A percentile compares a stretch with the other conserved stretches of the same genome.
Evolutionary conservation across 176 grass and related monocot genomes (phyloP).

Genomic region (Carex cristatella): DNA sequence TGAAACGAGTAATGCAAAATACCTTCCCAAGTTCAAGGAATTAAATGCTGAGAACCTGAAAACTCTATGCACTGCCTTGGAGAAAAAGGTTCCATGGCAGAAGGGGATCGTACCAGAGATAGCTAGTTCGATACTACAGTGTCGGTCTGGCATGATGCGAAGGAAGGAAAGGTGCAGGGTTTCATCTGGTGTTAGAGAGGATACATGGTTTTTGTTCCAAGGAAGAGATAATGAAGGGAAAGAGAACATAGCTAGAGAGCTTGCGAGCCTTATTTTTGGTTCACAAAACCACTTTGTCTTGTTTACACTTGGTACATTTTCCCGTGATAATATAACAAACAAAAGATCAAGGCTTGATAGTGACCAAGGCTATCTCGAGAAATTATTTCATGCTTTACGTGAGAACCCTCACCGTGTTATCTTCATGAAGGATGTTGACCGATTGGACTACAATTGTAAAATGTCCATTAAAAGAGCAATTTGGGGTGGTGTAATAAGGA

Average conservation of each 20-base stretch:
- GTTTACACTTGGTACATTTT: constrained; percentile 27
- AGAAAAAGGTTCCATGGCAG: constrained; percentile 35
- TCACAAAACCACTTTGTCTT: constrained; percentile 33
- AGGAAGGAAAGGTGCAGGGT: constrained; percentile 30
- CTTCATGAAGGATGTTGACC: constrained; percentile 52
- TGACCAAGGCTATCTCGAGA: constrained; percentile 10
- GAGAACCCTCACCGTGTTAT: constrained; percentile 56
- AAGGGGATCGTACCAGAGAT: constrained; percentile 44
- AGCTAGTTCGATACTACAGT: constrained; percentile 58
- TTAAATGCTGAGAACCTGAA: constrained; percentile 83
- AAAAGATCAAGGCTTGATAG: constrained; percentile 42
- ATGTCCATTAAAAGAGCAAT: constrained; percentile 39
- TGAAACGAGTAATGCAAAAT: background rate
- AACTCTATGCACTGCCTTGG: constrained; percentile 50
- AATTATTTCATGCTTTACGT: constrained; percentile 30
- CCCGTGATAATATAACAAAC: constrained; percentile 10
- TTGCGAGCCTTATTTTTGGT: constrained; percentile 66
- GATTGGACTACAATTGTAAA: constrained; percentile 28
- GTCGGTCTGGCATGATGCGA: constrained; percentile 63
- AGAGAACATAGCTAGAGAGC: constrained; percentile 54
- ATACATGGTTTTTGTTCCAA: constrained; percentile 82
- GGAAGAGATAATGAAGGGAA: constrained; percentile 55
- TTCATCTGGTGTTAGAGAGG: constrained; percentile 11
- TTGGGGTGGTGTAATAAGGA: constrained; percentile 26
- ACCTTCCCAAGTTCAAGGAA: constrained; percentile 58